These are phyloP conservation scores for Teratosphaeriaceae sp. DNA, from an alignment of 2,329 filamentous ascomycete species.

Conservation along the genomic window DNA sequence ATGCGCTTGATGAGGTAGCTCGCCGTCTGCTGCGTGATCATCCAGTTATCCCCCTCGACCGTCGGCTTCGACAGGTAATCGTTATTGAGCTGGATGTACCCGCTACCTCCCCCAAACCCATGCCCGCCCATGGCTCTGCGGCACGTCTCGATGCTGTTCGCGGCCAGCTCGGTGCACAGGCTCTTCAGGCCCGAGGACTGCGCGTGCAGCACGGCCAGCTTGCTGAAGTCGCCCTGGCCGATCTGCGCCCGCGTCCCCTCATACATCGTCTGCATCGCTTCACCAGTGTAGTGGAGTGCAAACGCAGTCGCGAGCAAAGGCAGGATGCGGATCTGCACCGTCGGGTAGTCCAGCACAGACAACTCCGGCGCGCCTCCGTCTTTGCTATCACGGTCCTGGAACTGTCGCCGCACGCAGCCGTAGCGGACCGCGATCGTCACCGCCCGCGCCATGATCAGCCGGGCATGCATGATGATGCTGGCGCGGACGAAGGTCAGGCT, in stretches of 20 bases:
- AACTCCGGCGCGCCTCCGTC: conserved; percentile 33
- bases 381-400: conserved; percentile 42
- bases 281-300: conserved; percentile 42
- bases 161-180: conserved; percentile 46
- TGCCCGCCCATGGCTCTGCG: conserved; percentile 49
- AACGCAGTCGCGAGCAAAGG: conserved; percentile 49
- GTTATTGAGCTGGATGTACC: conserved; percentile 46
- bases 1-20: conserved; percentile 49
- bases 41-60: conserved; percentile 52
- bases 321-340: conserved; percentile 48
- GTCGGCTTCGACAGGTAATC: conserved; percentile 49
- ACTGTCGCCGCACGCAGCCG: conserved; percentile 43
- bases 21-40: conserved; percentile 50
- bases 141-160: conserved; percentile 49
- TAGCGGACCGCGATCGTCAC: conserved; percentile 49
- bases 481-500: conserved; percentile 44
- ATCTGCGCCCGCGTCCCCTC: conserved; percentile 39
- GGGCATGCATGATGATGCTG: conserved; percentile 44
- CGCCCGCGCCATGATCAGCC: conserved; percentile 46
- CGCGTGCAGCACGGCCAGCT: conserved; percentile 46
- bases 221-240: conserved; percentile 44
- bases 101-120: conserved; percentile 47
- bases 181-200: conserved; percentile 50
- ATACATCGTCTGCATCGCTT: conserved; percentile 47
- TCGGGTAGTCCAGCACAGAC: conserved; percentile 48